Percentiles rank a stretch among this genome's conserved stretches.
Evolutionary conservation across 2,329 filamentous ascomycete genomes (phyloP).

Genomic region (Ceratocystis ficicola): DNA sequence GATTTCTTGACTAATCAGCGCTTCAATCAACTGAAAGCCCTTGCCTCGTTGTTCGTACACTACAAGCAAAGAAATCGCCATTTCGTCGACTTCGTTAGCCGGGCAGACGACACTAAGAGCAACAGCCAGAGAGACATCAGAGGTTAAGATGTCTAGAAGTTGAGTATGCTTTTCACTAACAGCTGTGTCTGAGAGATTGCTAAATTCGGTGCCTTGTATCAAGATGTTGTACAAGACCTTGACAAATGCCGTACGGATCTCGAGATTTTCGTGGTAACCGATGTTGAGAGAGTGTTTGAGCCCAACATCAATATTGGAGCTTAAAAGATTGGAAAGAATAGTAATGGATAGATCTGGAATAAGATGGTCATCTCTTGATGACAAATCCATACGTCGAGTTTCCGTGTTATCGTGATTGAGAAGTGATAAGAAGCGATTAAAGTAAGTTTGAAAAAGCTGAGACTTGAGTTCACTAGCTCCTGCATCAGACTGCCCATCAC

Average conservation of each 20-base stretch:
- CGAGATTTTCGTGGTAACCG: slow-evolving; percentile 57
- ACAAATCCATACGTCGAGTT: slow-evolving; percentile 12
- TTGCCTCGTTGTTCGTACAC: slow-evolving; percentile 57
- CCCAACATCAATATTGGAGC: slow-evolving; percentile 59
- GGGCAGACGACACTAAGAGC: slow-evolving; percentile 55
- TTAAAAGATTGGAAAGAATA: slow-evolving; percentile 56
- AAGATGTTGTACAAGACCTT: slow-evolving; percentile 59
- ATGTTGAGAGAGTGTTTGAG: slow-evolving; percentile 58
- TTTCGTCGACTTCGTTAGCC: slow-evolving; percentile 55
- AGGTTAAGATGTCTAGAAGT: slow-evolving; percentile 49
- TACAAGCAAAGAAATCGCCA: slow-evolving; percentile 54
- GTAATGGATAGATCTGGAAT: slow-evolving; percentile 53
- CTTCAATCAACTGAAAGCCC: slow-evolving; percentile 51
- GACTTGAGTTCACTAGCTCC: slow-evolving; percentile 57
- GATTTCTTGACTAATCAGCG: slow-evolving; percentile 56
- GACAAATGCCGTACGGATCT: slow-evolving; percentile 58
- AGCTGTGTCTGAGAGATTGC: slow-evolving; percentile 52
- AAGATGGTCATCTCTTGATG: slow-evolving; percentile 43
- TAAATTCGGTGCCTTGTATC: slow-evolving; percentile 60
- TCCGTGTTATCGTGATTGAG: slow-evolving; percentile 43
- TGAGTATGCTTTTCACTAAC: slow-evolving; percentile 59
- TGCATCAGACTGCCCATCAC: slow-evolving; percentile 49
- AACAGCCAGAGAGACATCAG: slow-evolving; percentile 49
- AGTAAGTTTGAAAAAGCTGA: slow-evolving; percentile 60
- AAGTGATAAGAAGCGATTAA: slow-evolving; percentile 55